phyloP scores from a whole-genome alignment of 495 filamentous ascomycete genomes.

The Annulohypoxylon nitens region DNA sequence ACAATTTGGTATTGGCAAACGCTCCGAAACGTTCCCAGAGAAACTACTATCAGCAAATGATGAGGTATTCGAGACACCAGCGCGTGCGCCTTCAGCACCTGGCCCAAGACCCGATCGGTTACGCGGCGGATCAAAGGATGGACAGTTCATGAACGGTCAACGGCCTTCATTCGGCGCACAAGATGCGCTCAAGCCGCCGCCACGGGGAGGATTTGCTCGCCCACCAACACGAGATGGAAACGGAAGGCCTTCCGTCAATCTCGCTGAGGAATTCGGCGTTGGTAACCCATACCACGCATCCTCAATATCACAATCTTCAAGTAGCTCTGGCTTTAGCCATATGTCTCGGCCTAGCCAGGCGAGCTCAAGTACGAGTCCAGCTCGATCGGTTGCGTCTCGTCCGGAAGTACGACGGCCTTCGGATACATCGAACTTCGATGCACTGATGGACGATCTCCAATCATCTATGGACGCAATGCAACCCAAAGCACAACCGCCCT shows the following conservation, averaged over 20 bases:
- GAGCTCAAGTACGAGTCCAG: conserved; percentile 79
- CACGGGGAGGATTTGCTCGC: conserved; percentile 60
- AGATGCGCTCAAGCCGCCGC: conserved; percentile 62
- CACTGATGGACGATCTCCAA: conserved; percentile 66
- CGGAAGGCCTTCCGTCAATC: conserved; percentile 55
- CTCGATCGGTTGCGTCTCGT: conserved; percentile 59
- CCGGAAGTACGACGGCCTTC: conserved; percentile 53
- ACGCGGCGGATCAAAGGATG: conserved; percentile 50
- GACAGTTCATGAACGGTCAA: not conserved
- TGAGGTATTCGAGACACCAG: conserved; percentile 50
- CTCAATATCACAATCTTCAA: conserved; percentile 76
- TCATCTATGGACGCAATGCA: conserved; percentile 59
- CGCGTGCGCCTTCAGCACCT: conserved; percentile 64
- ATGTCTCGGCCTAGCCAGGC: conserved; percentile 68
- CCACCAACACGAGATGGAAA: conserved; percentile 52
- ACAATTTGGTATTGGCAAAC: conserved; percentile 56
- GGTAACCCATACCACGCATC: conserved; percentile 71
- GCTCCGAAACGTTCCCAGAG: conserved; percentile 71
- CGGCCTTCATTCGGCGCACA: conserved; percentile 59
- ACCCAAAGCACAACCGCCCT: conserved; percentile 39
- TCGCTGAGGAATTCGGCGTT: conserved; percentile 64
- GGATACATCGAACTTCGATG: conserved; percentile 59
- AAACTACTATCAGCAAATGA: conserved; percentile 63
- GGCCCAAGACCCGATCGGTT: conserved; percentile 54
- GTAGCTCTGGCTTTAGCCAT: conserved; percentile 72